Evolutionary conservation across 176 grass and related monocot species (phyloP).

Genomic region (Miscanthus lutarioriparius): DNA sequence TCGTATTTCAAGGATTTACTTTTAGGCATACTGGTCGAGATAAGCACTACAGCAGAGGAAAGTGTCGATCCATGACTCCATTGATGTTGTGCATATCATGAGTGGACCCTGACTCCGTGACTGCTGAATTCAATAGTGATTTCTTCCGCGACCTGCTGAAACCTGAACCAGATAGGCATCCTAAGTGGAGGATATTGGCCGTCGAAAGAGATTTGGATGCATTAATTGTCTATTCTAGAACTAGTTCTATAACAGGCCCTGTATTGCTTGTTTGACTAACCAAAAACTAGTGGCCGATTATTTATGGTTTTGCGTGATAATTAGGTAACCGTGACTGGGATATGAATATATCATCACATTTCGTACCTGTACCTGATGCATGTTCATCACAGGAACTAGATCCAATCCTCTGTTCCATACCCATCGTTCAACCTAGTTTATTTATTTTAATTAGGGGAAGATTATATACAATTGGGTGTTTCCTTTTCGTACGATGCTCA

Average conservation of each 20-base stretch:
- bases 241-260: not conserved
- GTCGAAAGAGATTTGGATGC: not conserved
- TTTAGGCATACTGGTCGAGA: not conserved
- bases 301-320: not conserved
- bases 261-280: slow-evolving; percentile 21
- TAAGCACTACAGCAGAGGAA: not conserved
- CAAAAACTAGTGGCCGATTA: not conserved
- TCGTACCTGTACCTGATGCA: not conserved
- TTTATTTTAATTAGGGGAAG: not conserved
- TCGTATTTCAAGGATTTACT: not conserved
- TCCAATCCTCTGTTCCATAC: not conserved
- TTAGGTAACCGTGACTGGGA: not conserved
- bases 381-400: not conserved
- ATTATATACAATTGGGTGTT: not conserved
- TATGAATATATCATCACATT: not conserved
- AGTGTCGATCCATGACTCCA: not conserved
- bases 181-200: not conserved
- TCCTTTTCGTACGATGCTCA: too few relatives aligned
- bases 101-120: not conserved
- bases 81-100: not conserved
- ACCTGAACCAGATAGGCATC: not conserved
- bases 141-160: not conserved
- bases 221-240: not conserved
- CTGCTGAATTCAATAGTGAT: not conserved
- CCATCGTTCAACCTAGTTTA: not conserved